Evolutionary conservation across 2,329 filamentous ascomycete species (phyloP), one percentile per base, ranked within the genome.

Genomic region (Sporothrix phasma): DNA sequence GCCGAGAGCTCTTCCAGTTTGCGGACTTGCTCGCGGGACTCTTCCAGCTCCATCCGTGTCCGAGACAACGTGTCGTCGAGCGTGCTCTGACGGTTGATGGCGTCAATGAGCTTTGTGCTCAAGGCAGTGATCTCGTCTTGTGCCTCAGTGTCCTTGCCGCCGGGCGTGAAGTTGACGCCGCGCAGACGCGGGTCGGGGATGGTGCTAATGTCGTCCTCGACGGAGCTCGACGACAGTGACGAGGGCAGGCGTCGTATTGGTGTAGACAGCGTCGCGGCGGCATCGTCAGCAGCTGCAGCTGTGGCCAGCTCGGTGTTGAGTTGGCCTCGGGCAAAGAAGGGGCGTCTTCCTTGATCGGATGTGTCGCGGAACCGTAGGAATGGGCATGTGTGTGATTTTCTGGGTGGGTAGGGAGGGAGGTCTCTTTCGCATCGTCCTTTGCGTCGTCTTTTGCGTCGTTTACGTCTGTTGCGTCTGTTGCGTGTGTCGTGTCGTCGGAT

Each of bases 21-120:
- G 62, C 79, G 80, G 62, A 95, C 83, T 69, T 82, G 84, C 56
- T 87, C 83, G 65, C 82, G 84, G 8, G 91, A 85, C 39, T 83
- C 75, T 63, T 96, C 90, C 54, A 97, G 79, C 72, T 97, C 92
- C 73, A 92, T 88, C 43, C 92, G 85, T 17, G 92, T 89, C 61
- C 86, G 86, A 59, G 90, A 88, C 19, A 99, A 80, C 11, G 86
- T 89, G 74, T 99, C 94, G 75, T 97, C 94, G 51, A 99, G 82
- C 24, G 84, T 87, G 7, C 92, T 97, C 75, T 97, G 92, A 74
- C 96, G 89, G 73, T 99, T 99, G 76, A 99, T 97, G 51, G 94
- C 93, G 72, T 94, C 93, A 70, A 99, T 93, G 67, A 99, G 85
- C 75, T 99, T 99, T 58, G 92, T 93, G 76, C 92, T 97, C 37